These are phyloP conservation scores for barley (Hordeum vulgare) DNA, from an alignment of 176 grass and related monocot species.

Conservation along the genomic window DNA sequence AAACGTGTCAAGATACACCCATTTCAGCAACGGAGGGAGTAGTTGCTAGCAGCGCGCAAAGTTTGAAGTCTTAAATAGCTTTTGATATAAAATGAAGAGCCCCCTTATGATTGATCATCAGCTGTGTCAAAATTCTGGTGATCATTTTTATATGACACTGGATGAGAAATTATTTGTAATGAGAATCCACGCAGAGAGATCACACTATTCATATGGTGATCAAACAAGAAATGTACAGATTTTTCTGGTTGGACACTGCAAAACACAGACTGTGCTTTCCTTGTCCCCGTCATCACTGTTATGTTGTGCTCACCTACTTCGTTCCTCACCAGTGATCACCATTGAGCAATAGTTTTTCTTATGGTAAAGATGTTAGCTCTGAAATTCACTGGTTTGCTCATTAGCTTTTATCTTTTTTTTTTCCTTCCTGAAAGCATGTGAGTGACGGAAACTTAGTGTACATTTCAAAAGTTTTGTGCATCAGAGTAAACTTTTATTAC, in stretches of 20 bases:
- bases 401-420: background rate
- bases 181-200: background rate
- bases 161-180: background rate
- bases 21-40: too few relatives aligned
- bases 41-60: background rate
- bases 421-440: background rate
- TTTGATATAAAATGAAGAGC: background rate
- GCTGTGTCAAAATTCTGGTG: background rate
- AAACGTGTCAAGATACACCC: too few relatives aligned
- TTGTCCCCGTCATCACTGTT: background rate
- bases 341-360: background rate
- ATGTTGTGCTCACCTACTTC: slow-evolving; percentile 3
- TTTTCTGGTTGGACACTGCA: background rate
- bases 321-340: background rate
- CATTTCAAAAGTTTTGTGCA: background rate
- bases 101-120: background rate
- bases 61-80: background rate
- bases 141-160: background rate
- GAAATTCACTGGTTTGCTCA: background rate
- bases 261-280: background rate
- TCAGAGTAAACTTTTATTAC: background rate
- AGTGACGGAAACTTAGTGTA: background rate
- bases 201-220: background rate
- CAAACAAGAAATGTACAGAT: background rate
- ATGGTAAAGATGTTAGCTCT: background rate